These are phyloP conservation scores for Waltergamsia citrina DNA, from an alignment of 2,329 filamentous ascomycete genomes.

Conservation along the genomic window DNA sequence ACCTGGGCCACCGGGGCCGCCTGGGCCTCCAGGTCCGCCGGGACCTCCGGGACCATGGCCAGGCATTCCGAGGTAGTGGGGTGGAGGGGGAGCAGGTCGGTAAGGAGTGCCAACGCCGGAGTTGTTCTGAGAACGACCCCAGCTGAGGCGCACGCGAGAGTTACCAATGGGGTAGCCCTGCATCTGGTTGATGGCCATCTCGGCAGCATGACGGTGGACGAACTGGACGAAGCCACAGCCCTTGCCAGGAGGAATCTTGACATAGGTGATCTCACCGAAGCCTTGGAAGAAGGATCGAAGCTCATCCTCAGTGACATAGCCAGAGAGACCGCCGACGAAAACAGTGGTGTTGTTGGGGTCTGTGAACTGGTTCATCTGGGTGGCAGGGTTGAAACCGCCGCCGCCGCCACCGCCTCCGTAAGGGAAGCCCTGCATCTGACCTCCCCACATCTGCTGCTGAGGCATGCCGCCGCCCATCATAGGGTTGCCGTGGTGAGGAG, in stretches of 20 bases:
- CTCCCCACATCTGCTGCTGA: constrained; percentile 34
- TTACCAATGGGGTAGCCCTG: constrained; percentile 97
- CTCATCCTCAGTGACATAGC: constrained; percentile 98
- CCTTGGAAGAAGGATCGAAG: constrained; percentile 99
- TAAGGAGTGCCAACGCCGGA: constrained; percentile 96
- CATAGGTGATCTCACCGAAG: constrained; percentile 98
- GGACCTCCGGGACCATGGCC: constrained; percentile 32
- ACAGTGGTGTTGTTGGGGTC: constrained; percentile 99
- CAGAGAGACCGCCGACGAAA: constrained; percentile 92
- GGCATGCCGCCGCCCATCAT: constrained; percentile 36
- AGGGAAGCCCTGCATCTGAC: constrained; percentile 18
- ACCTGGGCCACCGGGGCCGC: constrained; percentile 28
- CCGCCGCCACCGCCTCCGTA: constrained; percentile 23
- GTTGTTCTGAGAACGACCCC: constrained; percentile 98
- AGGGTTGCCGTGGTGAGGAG: constrained; percentile 30
- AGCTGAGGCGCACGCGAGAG: constrained; percentile 92
- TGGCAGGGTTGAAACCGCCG: constrained; percentile 37
- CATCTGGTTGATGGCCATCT: constrained; percentile 60
- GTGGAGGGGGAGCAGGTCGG: constrained; percentile 71
- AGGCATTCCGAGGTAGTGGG: constrained; percentile 43
- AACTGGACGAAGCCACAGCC: constrained; percentile 99
- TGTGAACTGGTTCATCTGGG: constrained; percentile 95
- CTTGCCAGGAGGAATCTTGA: constrained; percentile 99
- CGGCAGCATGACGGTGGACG: constrained; percentile 93
- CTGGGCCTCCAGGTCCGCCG: constrained; percentile 35